These are phyloP conservation scores for Rhizopogon vinicolor DNA, from an alignment of 768 basidiomycete genomes.

Conservation along the genomic window DNA sequence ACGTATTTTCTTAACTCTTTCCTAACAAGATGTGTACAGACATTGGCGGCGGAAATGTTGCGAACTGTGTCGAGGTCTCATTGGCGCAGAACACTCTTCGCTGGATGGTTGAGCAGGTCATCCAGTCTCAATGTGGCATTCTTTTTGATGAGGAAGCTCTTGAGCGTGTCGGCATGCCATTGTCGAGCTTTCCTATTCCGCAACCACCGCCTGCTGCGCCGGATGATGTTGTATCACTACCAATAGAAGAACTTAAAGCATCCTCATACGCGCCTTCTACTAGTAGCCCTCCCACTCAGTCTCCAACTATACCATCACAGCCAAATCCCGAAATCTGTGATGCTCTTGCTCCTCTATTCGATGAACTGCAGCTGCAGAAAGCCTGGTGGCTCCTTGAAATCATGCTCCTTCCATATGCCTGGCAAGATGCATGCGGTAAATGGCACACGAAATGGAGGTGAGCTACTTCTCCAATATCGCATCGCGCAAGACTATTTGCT, in stretches of 20 bases:
- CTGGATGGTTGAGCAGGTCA: constrained; percentile 77
- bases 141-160: constrained; percentile 51
- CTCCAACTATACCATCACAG: neutral
- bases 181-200: constrained; percentile 3
- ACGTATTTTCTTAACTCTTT: neutral
- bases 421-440: constrained; percentile 49
- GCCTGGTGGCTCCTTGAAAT: constrained; percentile 76
- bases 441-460: constrained; percentile 58
- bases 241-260: neutral
- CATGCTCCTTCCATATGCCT: constrained; percentile 46
- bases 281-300: neutral
- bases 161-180: constrained; percentile 33
- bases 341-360: constrained; percentile 49
- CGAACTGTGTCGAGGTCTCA: constrained; percentile 33
- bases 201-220: constrained; percentile 1
- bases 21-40: constrained; percentile 34
- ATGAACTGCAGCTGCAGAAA: constrained; percentile 38
- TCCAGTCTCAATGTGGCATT: constrained; percentile 54
- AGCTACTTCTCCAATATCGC: constrained; percentile 18
- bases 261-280: neutral
- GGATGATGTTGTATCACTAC: neutral
- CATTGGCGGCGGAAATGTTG: constrained; percentile 61
- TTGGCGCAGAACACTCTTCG: constrained; percentile 61
- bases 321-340: constrained; percentile 13
- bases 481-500: neutral